Evolutionary conservation across 2,329 filamentous ascomycete genomes (phyloP).

Genomic region (Monilinia polystroma): DNA sequence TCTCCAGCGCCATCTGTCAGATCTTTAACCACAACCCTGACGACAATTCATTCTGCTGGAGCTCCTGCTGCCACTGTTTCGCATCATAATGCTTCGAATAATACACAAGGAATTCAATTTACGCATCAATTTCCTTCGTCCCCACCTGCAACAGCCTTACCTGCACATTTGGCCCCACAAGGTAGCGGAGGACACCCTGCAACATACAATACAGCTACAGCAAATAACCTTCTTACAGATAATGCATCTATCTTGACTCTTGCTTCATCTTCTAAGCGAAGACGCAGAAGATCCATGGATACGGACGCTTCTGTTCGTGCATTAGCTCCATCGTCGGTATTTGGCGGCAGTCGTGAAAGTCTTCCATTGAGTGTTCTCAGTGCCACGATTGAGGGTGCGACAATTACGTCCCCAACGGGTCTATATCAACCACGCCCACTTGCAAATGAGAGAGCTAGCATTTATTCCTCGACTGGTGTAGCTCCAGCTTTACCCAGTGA

Average conservation of each 20-base stretch:
- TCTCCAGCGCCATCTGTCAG: constrained; percentile 78
- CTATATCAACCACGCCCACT: constrained; percentile 50
- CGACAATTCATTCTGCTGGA: constrained; percentile 77
- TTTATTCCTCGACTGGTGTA: constrained; percentile 75
- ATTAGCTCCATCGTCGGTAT: constrained; percentile 77
- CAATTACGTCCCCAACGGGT: constrained; percentile 48
- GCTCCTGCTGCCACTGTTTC: constrained; percentile 49
- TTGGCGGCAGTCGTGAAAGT: constrained; percentile 77
- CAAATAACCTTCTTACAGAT: constrained; percentile 78
- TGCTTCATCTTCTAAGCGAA: constrained; percentile 77
- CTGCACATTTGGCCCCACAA: constrained; percentile 62
- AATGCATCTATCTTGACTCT: constrained; percentile 84
- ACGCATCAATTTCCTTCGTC: constrained; percentile 63
- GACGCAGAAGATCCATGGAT: constrained; percentile 75
- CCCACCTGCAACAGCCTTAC: constrained; percentile 69
- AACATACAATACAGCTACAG: constrained; percentile 75
- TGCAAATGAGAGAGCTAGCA: constrained; percentile 65
- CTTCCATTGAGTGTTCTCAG: constrained; percentile 77
- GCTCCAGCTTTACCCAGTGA: constrained; percentile 68
- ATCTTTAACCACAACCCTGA: constrained; percentile 79
- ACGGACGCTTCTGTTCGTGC: constrained; percentile 84
- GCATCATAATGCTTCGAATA: constrained; percentile 41
- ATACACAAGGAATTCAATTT: constrained; percentile 53
- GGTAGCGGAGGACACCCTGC: constrained; percentile 55
- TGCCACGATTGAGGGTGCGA: constrained; percentile 60